Evolutionary conservation across 805 yeast genomes (phyloP).

Genomic region (Ogataea pini): DNA sequence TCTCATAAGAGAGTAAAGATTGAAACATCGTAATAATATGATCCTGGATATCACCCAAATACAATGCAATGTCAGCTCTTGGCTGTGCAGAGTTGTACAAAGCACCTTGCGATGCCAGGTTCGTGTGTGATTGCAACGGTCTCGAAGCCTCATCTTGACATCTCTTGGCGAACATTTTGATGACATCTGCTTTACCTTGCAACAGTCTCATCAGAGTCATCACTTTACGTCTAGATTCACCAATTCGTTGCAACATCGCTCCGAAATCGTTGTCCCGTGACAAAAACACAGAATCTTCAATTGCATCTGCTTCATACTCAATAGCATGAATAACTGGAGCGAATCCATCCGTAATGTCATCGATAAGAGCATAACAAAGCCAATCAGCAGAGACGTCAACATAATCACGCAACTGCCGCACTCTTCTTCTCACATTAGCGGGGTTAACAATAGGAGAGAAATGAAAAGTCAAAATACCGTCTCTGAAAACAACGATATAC

Average conservation of each 20-base stretch:
- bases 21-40: constrained; percentile 96
- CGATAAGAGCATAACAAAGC: constrained; percentile 79
- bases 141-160: constrained; percentile 69
- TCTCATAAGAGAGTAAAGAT: constrained; percentile 84
- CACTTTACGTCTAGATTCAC: constrained; percentile 85
- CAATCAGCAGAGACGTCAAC: constrained; percentile 79
- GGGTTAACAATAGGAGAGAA: constrained; percentile 68
- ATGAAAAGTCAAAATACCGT: constrained; percentile 69
- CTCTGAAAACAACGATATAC: constrained; percentile 68
- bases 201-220: constrained; percentile 90
- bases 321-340: constrained; percentile 78
- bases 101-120: constrained; percentile 11
- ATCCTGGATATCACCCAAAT: constrained; percentile 94
- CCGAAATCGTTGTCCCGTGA: constrained; percentile 75
- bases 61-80: constrained; percentile 87
- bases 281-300: constrained; percentile 82
- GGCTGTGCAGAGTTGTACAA: constrained; percentile 51
- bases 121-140: constrained; percentile 20
- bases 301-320: constrained; percentile 80
- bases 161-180: constrained; percentile 92
- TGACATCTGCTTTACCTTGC: constrained; percentile 94
- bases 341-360: constrained; percentile 83
- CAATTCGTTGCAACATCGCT: constrained; percentile 76
- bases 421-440: constrained; percentile 80
- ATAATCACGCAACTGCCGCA: constrained; percentile 73